Evolutionary conservation across 805 yeast genomes (phyloP).

Genomic region (Kluyveromyces aestuarii): DNA sequence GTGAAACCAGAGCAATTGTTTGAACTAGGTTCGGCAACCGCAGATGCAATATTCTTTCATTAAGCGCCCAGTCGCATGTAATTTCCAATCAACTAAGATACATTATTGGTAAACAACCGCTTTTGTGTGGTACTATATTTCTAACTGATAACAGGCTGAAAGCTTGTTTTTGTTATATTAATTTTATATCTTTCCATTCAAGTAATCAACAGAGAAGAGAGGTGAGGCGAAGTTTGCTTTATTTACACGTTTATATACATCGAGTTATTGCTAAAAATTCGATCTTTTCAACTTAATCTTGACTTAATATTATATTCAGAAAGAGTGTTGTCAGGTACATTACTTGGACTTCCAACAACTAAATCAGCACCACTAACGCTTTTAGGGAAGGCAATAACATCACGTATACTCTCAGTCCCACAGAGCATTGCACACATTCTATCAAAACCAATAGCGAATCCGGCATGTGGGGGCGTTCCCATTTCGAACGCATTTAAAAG

Average conservation of each 20-base stretch:
- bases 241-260: background rate
- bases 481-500: conserved; percentile 67
- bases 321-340: conserved; percentile 43
- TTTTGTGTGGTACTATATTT: too few species aligned
- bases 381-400: conserved; percentile 95
- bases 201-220: background rate
- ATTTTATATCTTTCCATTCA: too few species aligned
- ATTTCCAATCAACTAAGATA: too few species aligned
- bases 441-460: conserved; percentile 92
- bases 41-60: too few species aligned
- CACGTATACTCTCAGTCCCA: conserved; percentile 72
- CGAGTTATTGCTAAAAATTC: background rate
- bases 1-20: background rate
- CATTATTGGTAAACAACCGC: too few species aligned
- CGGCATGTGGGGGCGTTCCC: conserved; percentile 99
- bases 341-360: conserved; percentile 79
- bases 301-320: conserved; percentile 42
- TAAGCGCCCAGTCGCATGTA: too few species aligned
- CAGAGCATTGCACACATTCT: conserved; percentile 83
- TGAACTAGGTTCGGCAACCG: too few species aligned
- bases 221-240: background rate
- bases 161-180: too few species aligned
- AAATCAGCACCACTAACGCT: conserved; percentile 81
- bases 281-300: background rate
- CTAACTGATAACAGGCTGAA: too few species aligned